Base-by-base conservation (phyloP, 208 protist genomes). In the Acanthamoeba healyi region DNA sequence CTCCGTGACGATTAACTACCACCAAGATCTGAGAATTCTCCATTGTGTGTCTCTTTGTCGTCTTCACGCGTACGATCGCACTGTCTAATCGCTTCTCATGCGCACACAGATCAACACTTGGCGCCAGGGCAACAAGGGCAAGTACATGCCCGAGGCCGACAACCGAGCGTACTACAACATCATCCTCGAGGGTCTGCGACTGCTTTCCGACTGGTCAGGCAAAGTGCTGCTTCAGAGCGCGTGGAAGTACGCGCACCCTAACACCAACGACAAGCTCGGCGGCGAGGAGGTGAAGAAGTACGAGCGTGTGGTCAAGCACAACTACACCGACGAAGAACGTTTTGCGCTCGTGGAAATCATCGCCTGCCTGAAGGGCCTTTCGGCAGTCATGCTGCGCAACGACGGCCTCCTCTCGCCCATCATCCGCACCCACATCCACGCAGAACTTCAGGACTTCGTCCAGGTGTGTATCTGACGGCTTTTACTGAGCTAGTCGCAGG, bases 201-300 rank as follows among this genome's bases (percentile, higher is more conserved):
- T 95, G 19, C 87, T 98, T 15, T 95, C 95, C 3, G 87, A 95
- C 29, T 97, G 96, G 97, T 96, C 95, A 1, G 84, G 88, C 22
- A 29, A 54, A 29, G 86, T 98, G 34, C 58, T 97, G 7, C 94
- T 95, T 70, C 96, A 98, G 95, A 88, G 51, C 79, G 96, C 96
- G 32, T 98, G 96, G 96, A 98, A 98, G 86, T 97, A 97, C 40
- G 63, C 94, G 40, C 81, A 97, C 46, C 96, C 97, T 14, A 96
- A 95, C 58, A 95, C 94, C 19, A 77, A 77, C 61, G 56, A 65
- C 26, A 74, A 92, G 86, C 58, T 56, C 36, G 88, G 63, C 14
- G 24, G n/a, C 32, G 88, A 74, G 46, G 51, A 58, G 34, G 51
- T 70, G 6, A 29, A 93, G 44, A 93, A 81, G 49, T 93, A 93